Evolutionary conservation across 148 eudicot genomes (phyloP), one percentile per base, ranked within the genome.

Genomic region (Chenopodium quinoa): DNA sequence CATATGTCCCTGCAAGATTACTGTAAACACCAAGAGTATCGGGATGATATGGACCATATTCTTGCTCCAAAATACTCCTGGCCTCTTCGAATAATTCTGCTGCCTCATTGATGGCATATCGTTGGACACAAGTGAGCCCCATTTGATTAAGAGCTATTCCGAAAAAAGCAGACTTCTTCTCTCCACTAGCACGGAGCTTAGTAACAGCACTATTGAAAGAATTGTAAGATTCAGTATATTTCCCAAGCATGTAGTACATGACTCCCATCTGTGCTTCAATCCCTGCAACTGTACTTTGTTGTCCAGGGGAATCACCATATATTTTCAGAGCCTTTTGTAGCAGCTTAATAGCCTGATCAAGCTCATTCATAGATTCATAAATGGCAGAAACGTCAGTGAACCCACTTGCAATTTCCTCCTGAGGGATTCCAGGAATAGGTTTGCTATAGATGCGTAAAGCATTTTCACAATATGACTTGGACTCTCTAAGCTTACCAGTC

Each of bases 211-310:
- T 94, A 81, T 89, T 90, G 25, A 97, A 93, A 1, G 91, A 90
- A 65, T 80, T 74, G 80, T 97, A 94, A 3, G 99, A 90, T 80
- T 97, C 98, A 7, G 87, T 70, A 68, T 94, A 97, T 23, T 90
- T 92, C 23, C 93, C 99, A 66, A 97, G 84, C 92, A 97, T 89
- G 79, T 93, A 97, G 81, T 91, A 88, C 89, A 94, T 82, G 75
- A 94, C 99, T 25, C 99, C 99, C 91, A 97, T 94, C 85, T 94
- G 99, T n/a, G 99, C 98, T 78, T 97, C 98, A 70, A 97, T 94
- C n/a, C 99, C 99, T 0, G 99, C 99, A 75, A 92, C 86, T 12
- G 97, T 94, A 82, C 85, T 94, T 82, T 94, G 98, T 85, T 97
- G 98, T 79, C 99, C 99, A 10, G 97, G 99, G 10, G 93, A 89